A percentile compares a stretch with the other conserved stretches of the same genome.
Conservation (phyloP, 2,329 filamentous ascomycete species). For the Penicillium griseofulvum region DNA sequence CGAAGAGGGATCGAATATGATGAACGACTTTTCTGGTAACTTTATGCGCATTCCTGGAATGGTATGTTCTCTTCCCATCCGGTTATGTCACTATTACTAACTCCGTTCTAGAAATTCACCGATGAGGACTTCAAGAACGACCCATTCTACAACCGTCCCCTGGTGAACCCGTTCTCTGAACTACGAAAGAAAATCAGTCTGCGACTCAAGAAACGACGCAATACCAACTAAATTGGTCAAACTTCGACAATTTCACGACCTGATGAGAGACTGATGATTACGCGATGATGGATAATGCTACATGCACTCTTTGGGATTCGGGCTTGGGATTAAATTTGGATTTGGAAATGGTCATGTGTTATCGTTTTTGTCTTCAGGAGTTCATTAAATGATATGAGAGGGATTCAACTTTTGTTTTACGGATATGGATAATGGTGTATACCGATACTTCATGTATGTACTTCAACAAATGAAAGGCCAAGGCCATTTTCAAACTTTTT, state of each 20-base stretch:
- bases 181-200: conserved; percentile 29
- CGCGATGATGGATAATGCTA: conserved; percentile 6
- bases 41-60: conserved; percentile 74
- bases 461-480: background rate
- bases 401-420: background rate
- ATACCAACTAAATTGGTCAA: conserved; percentile 9
- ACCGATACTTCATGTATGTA: background rate
- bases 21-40: conserved; percentile 60
- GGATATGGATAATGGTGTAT: background rate
- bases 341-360: background rate
- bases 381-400: background rate
- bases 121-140: conserved; percentile 43
- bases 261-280: conserved; percentile 9
- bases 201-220: conserved; percentile 24
- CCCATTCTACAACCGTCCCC: conserved; percentile 36
- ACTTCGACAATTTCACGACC: background rate
- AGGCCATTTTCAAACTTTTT: background rate
- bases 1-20: conserved; percentile 80
- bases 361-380: background rate
- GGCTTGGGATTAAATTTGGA: background rate
- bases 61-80: conserved; percentile 52
- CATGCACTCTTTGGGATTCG: conserved; percentile 2
- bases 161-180: conserved; percentile 29
- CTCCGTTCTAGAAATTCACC: conserved; percentile 34
- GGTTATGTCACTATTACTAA: background rate